phyloP scores from a whole-genome alignment of 495 filamentous ascomycete species.

The Penicillium pulvis region DNA sequence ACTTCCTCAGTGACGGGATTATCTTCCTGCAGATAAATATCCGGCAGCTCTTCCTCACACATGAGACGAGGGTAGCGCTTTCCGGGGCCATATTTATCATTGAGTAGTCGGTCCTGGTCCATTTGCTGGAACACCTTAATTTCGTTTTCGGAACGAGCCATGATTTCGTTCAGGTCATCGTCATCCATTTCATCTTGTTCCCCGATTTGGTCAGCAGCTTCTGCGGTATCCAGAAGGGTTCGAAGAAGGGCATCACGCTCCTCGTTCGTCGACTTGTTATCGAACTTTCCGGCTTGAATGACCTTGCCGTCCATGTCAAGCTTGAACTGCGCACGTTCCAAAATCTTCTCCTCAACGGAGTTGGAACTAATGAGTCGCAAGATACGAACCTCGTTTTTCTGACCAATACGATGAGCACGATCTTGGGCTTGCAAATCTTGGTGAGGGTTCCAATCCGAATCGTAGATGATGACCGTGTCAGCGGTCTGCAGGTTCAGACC shows the following conservation, averaged over 20 bases:
- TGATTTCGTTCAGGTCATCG: slow-evolving; percentile 90
- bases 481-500: slow-evolving; percentile 96
- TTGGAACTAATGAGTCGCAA: slow-evolving; percentile 92
- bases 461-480: slow-evolving; percentile 98
- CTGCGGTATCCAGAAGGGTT: slow-evolving; percentile 87
- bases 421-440: slow-evolving; percentile 99
- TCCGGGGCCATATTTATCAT: slow-evolving; percentile 67
- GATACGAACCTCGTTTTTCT: slow-evolving; percentile 99
- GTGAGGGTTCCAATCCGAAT: slow-evolving; percentile 99
- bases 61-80: slow-evolving; percentile 75
- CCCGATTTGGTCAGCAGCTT: slow-evolving; percentile 74
- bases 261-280: slow-evolving; percentile 98
- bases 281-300: slow-evolving; percentile 98
- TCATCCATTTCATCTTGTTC: slow-evolving; percentile 95
- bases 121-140: slow-evolving; percentile 70
- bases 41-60: slow-evolving; percentile 84
- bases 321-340: slow-evolving; percentile 96
- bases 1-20: slow-evolving; percentile 79
- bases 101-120: slow-evolving; percentile 69
- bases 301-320: slow-evolving; percentile 99
- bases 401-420: slow-evolving; percentile 99
- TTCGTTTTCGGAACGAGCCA: slow-evolving; percentile 76
- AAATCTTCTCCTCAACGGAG: slow-evolving; percentile 97
- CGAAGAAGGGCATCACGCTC: slow-evolving; percentile 95
- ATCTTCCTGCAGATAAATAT: slow-evolving; percentile 88